phyloP scores from a whole-genome alignment of 305 asterid genomes.

The Fraxinus platypoda region DNA sequence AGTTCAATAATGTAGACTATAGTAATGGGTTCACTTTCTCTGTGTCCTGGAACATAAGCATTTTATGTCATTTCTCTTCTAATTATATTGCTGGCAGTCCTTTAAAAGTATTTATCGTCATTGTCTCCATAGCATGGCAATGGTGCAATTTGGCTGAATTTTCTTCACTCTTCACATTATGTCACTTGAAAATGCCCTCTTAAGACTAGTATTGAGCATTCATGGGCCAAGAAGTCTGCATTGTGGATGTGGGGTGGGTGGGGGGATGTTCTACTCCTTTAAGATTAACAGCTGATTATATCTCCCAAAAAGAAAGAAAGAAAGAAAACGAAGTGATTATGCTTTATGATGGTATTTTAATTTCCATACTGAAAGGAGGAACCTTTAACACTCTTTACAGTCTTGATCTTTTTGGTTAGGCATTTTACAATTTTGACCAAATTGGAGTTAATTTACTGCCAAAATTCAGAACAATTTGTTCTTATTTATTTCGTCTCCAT shows the following conservation, averaged over 20 bases:
- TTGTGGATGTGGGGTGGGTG: background rate
- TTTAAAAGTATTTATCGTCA: background rate
- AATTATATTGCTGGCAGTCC: background rate
- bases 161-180: background rate
- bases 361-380: background rate
- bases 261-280: background rate
- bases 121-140: background rate
- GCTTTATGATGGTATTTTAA: background rate
- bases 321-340: background rate
- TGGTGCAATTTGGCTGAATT: background rate
- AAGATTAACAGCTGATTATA: background rate
- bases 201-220: background rate
- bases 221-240: background rate
- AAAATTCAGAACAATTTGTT: background rate
- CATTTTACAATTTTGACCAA: conserved; percentile 4
- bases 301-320: background rate
- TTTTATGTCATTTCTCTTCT: background rate
- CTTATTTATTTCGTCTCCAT: conserved; percentile 10
- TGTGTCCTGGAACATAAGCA: background rate
- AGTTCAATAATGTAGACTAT: background rate
- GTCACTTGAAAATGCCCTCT: background rate
- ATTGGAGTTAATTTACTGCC: background rate
- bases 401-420: conserved; percentile 11
- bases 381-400: background rate
- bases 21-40: background rate